A percentile compares a stretch with the other conserved stretches of the same genome.
Evolutionary conservation across 225 moss, liverwort and hornwort genomes (phyloP).

Genomic region (Pleurozium schreberi): DNA sequence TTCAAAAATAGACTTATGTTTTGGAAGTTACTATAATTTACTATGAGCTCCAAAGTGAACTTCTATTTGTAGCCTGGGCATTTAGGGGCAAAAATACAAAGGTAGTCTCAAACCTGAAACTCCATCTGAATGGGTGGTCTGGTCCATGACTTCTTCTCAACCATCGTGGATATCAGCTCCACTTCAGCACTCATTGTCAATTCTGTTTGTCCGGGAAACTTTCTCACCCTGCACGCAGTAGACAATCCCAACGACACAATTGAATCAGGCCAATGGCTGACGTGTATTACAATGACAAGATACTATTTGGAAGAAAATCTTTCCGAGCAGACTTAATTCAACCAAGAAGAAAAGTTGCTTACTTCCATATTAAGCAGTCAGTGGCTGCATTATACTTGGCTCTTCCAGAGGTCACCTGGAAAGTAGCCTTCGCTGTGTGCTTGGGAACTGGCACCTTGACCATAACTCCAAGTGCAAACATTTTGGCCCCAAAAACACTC

Average conservation of each 20-base stretch:
- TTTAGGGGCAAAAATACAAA: background rate
- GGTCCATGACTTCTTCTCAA: conserved; percentile 96
- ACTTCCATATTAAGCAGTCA: conserved; percentile 96
- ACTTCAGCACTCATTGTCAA: conserved; percentile 98
- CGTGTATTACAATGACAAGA: background rate
- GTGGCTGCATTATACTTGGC: conserved; percentile 92
- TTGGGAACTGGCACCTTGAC: conserved; percentile 90
- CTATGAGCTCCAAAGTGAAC: background rate
- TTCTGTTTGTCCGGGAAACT: conserved; percentile 96
- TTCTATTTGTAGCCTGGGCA: background rate
- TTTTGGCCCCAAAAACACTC: conserved; percentile 93
- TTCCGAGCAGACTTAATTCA: background rate
- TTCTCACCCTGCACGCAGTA: conserved; percentile 55
- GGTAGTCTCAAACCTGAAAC: conserved; percentile 58
- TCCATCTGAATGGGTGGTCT: conserved; percentile 99
- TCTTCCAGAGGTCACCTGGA: conserved; percentile 86
- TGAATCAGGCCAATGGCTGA: background rate
- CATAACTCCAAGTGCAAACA: conserved; percentile 96
- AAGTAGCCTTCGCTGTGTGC: conserved; percentile 64
- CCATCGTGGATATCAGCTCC: conserved; percentile 97
- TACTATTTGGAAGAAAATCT: background rate
- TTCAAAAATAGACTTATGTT: background rate
- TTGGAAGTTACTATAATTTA: background rate
- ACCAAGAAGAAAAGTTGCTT: conserved; percentile 3
- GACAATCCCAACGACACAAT: background rate